Evolutionary conservation across 306 rosid species (phyloP).

Genomic region (Neltuma alba): DNA sequence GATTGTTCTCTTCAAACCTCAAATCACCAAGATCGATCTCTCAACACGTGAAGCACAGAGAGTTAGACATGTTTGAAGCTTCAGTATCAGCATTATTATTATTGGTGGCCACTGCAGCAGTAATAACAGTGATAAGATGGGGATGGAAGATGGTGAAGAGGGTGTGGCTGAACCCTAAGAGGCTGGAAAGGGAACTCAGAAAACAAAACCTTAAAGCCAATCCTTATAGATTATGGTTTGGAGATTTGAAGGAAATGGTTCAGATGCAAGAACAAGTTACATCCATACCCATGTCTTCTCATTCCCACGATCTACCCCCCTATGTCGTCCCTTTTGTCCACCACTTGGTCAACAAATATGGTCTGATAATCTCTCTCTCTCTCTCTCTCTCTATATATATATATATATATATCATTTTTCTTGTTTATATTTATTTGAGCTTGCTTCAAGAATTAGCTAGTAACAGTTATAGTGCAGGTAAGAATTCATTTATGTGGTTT

Average conservation of each 20-base stretch:
- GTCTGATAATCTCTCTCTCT: constrained; percentile 31
- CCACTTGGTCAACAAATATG: constrained; percentile 38
- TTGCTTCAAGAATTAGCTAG: not conserved
- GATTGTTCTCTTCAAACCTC: not conserved
- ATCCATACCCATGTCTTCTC: constrained; percentile 46
- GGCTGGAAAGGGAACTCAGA: constrained; percentile 47
- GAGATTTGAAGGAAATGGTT: constrained; percentile 36
- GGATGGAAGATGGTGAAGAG: constrained; percentile 50
- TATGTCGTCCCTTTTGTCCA: constrained; percentile 39
- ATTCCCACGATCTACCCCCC: constrained; percentile 45
- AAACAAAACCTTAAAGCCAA: constrained; percentile 54
- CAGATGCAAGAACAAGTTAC: constrained; percentile 35
- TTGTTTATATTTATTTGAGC: not conserved
- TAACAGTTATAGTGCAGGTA: constrained; percentile 23
- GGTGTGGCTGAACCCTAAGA: constrained; percentile 67
- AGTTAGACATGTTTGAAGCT: not conserved
- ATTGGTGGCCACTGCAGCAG: not conserved
- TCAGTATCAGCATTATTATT: not conserved
- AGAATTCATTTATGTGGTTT: constrained; percentile 35
- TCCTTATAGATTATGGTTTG: constrained; percentile 43
- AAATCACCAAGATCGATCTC: not conserved
- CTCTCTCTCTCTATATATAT: not conserved
- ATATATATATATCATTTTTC: no score
- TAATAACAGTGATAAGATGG: constrained; percentile 1
- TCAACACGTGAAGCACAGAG: not conserved